Percentiles rank a stretch among this genome's conserved stretches.
Conservation (phyloP, 768 basidiomycete genomes). For the Trametes sanguinea region DNA sequence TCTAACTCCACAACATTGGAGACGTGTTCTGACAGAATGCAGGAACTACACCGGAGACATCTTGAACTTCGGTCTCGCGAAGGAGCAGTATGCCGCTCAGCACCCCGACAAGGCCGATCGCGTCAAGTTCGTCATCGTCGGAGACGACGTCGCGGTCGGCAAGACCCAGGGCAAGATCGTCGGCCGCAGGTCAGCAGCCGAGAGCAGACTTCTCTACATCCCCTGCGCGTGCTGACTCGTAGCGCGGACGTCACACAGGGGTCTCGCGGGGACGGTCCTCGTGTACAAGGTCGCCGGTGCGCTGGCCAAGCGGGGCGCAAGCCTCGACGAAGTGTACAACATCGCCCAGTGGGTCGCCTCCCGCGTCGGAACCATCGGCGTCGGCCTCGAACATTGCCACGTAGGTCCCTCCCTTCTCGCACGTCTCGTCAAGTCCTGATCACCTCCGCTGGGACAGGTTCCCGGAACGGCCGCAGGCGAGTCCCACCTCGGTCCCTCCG, state of each 20-base stretch:
- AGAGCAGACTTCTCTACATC: not conserved
- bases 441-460: slow-evolving; percentile 47
- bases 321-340: slow-evolving; percentile 66
- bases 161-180: slow-evolving; percentile 80
- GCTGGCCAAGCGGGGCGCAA: slow-evolving; percentile 65
- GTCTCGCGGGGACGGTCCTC: slow-evolving; percentile 77
- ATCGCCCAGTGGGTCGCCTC: slow-evolving; percentile 65
- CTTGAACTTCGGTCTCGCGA: slow-evolving; percentile 88
- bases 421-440: not conserved
- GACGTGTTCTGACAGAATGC: slow-evolving; percentile 10
- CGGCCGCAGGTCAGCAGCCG: slow-evolving; percentile 61
- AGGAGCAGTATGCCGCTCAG: slow-evolving; percentile 75
- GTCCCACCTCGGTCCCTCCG: slow-evolving; percentile 55
- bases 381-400: slow-evolving; percentile 87
- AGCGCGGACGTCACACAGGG: slow-evolving; percentile 43
- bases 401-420: slow-evolving; percentile 40
- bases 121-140: slow-evolving; percentile 80
- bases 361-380: slow-evolving; percentile 81
- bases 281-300: slow-evolving; percentile 94
- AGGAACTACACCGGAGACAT: slow-evolving; percentile 92
- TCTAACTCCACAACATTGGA: not conserved
- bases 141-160: slow-evolving; percentile 89
- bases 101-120: slow-evolving; percentile 66
- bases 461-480: slow-evolving; percentile 69
- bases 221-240: not conserved